A percentile compares a stretch with the other conserved stretches of the same genome.
phyloP scores from a whole-genome alignment of 805 yeast genomes.

The Suhomyces prunicola region DNA sequence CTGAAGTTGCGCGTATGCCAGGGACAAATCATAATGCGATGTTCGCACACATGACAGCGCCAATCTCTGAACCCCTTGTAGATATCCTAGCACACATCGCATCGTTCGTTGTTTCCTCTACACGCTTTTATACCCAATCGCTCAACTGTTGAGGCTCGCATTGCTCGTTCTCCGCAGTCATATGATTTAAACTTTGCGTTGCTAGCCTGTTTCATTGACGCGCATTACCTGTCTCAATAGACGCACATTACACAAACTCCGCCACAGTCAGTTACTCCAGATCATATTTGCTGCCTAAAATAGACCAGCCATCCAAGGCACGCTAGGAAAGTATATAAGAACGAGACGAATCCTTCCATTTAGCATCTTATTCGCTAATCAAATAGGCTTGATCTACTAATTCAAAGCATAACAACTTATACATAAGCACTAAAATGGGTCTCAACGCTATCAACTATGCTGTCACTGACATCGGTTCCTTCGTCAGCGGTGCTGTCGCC shows the following conservation, averaged over 20 bases:
- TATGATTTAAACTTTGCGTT: background rate
- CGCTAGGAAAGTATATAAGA: background rate
- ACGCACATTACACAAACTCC: background rate
- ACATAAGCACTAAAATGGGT: conserved; percentile 13
- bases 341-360: background rate
- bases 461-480: conserved; percentile 11
- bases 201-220: background rate
- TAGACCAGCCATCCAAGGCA: background rate
- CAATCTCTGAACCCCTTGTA: background rate
- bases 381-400: background rate
- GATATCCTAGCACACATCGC: no score
- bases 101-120: no score
- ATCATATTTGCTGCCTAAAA: background rate
- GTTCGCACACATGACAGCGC: background rate
- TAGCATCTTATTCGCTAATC: background rate
- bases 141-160: no score
- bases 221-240: background rate
- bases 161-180: background rate
- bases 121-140: no score
- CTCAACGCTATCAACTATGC: conserved; percentile 32
- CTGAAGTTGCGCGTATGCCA: background rate
- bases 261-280: background rate
- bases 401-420: background rate
- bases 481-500: conserved; percentile 8
- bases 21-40: background rate